Percentiles rank a stretch among this genome's conserved stretches.
phyloP scores from a whole-genome alignment of 805 yeast species.

The Candida sakaeoensis region DNA sequence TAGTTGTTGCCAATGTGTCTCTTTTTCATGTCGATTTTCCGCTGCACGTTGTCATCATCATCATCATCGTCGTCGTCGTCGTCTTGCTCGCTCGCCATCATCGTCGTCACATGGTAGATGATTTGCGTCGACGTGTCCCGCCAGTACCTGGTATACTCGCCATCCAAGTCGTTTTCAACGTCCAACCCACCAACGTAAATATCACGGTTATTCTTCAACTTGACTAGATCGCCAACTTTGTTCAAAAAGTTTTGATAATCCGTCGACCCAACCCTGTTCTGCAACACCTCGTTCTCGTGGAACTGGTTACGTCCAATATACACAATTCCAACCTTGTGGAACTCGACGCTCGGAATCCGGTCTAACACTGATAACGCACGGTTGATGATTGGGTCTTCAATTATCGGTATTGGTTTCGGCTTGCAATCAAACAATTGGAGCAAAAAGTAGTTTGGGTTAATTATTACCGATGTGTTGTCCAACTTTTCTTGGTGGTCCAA shows the following conservation, averaged over 20 bases:
- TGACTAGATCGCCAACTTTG: conserved; percentile 57
- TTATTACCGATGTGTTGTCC: not conserved
- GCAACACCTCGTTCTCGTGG: conserved; percentile 59
- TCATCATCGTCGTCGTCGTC: conserved; percentile 33
- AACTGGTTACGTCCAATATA: conserved; percentile 70
- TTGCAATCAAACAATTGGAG: conserved; percentile 47
- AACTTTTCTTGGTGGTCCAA: conserved; percentile 30
- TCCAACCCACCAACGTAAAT: conserved; percentile 79
- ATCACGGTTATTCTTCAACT: conserved; percentile 45
- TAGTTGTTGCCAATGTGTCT: conserved; percentile 84
- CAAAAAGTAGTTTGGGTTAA: conserved; percentile 43
- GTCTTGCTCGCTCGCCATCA: conserved; percentile 65
- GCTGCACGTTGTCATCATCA: conserved; percentile 9
- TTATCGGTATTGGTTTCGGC: conserved; percentile 47
- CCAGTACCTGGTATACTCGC: conserved; percentile 73
- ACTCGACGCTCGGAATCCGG: conserved; percentile 71
- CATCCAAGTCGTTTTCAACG: conserved; percentile 64
- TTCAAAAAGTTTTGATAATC: conserved; percentile 58
- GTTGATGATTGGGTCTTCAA: conserved; percentile 43
- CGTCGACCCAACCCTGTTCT: conserved; percentile 61
- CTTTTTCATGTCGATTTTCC: conserved; percentile 54
- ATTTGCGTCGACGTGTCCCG: conserved; percentile 66
- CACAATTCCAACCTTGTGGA: conserved; percentile 73
- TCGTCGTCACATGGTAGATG: conserved; percentile 73
- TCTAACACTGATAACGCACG: conserved; percentile 62